Evolutionary conservation across 2,329 filamentous ascomycete species (phyloP).

Genomic region (Colletotrichum sp.): DNA sequence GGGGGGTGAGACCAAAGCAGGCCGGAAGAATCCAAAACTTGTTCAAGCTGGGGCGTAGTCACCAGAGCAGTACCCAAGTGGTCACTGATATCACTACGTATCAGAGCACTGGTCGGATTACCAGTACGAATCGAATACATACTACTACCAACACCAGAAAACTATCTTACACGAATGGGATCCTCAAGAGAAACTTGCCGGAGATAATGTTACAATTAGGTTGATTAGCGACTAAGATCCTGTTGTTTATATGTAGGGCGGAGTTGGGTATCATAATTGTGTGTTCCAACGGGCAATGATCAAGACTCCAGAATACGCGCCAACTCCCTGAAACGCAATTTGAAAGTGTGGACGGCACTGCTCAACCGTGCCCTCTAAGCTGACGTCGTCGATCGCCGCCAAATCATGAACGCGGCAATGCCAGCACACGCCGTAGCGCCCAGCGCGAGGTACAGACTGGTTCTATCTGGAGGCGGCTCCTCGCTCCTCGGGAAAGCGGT

Average conservation of each 20-base stretch:
- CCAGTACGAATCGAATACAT: not conserved
- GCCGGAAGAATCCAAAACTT: too few species aligned
- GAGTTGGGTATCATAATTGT: slow-evolving; percentile 23
- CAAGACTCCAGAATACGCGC: slow-evolving; percentile 1
- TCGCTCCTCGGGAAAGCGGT: slow-evolving; percentile 89
- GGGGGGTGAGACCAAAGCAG: too few species aligned
- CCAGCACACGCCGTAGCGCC: slow-evolving; percentile 73
- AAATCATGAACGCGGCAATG: slow-evolving; percentile 69
- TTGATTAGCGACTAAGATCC: slow-evolving; percentile 10
- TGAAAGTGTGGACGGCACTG: not conserved
- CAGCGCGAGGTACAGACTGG: slow-evolving; percentile 83
- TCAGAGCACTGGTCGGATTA: not conserved
- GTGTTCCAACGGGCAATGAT: not conserved
- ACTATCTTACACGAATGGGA: not conserved
- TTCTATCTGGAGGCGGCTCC: slow-evolving; percentile 83
- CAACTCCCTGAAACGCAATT: slow-evolving; percentile 14
- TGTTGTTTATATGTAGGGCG: slow-evolving; percentile 4
- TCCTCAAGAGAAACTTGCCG: not conserved
- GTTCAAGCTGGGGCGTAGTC: too few species aligned
- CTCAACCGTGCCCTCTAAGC: slow-evolving; percentile 23
- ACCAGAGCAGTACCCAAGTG: too few species aligned
- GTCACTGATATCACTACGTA: too few species aligned
- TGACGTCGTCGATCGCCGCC: slow-evolving; percentile 61
- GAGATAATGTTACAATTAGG: not conserved
- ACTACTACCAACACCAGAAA: not conserved